Evolutionary conservation across 331 rosid genomes (phyloP), one percentile per base, ranked within the genome.

Genomic region (Cydonia oblonga): DNA sequence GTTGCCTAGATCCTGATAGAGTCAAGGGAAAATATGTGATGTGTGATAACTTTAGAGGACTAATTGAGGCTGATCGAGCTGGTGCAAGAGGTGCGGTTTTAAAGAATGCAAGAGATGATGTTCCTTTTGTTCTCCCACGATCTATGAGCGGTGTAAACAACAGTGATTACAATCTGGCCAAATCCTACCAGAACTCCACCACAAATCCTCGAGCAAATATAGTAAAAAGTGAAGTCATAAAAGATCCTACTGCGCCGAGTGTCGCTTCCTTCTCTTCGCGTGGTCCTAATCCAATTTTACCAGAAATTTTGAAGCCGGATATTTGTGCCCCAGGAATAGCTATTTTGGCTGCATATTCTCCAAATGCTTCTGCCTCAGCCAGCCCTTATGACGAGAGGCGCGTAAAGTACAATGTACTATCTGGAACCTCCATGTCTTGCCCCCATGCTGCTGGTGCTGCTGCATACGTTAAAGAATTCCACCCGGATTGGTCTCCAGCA

Each of bases 281-380:
- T 0, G 85, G 83, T n/a, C 85, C 88, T 2, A 84, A 81, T 75
- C 0, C 0, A 1, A 9, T 49, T 5, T 15, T 81, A 51, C 59
- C 66, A 4, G 77, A 80, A 40, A 69, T 78, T 35, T 0, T 81
- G 66, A 73, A 87, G 70, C 46, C 46, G 15, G 46, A 40, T 40
- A 40, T 40, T 40, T 40, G 46, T 40, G 46, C 46, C 46, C 46
- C 46, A 40, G 46, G 46, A 40, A 40, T 40, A 40, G 46, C 46
- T 40, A 40, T 40, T 40, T 42, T 40, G 46, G 46, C 46, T 11
- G 46, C 46, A 40, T 40, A 40, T 40, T 40, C 46, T 40, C 46
- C 46, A 40, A 40, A 40, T 40, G 46, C 15, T 40, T 40, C 46
- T 40, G 46, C 46, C 46, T 40, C 46, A 10, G 46, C 46, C 46